A percentile compares a stretch with the other conserved stretches of the same genome.
These are phyloP conservation scores for Neonectria magnoliae DNA, from an alignment of 2,329 filamentous ascomycete species.

Conservation along the genomic window DNA sequence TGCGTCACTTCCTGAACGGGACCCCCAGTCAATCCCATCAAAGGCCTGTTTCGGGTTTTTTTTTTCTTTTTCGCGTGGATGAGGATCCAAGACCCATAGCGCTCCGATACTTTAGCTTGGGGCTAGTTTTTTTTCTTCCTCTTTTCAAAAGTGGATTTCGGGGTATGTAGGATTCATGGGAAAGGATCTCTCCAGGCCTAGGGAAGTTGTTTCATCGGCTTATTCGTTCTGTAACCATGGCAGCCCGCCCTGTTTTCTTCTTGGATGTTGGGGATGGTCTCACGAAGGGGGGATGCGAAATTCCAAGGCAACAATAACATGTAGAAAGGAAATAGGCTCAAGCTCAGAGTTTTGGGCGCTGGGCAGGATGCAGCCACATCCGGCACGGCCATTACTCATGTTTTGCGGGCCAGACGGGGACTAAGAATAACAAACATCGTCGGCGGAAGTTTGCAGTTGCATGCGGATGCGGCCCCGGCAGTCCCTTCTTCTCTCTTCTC, in stretches of 20 bases:
- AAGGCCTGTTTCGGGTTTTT: neutral
- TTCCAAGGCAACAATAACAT: neutral
- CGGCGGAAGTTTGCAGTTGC: constrained; percentile 7
- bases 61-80: neutral
- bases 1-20: constrained; percentile 10
- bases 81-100: constrained; percentile 1
- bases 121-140: neutral
- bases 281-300: neutral
- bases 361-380: constrained; percentile 1
- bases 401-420: neutral
- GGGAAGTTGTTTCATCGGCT: neutral
- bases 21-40: neutral
- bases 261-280: neutral
- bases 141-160: constrained; percentile 1
- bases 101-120: neutral
- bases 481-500: neutral
- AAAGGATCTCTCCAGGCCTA: constrained; percentile 10
- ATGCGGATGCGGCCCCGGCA: constrained; percentile 15
- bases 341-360: neutral
- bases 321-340: neutral
- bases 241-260: neutral
- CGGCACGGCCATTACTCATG: constrained; percentile 5
- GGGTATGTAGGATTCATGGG: constrained; percentile 1
- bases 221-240: neutral
- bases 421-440: neutral